Evolutionary conservation across 2,329 filamentous ascomycete species (phyloP), one percentile per base, ranked within the genome.

Genomic region (Chaetothyriales sp.): DNA sequence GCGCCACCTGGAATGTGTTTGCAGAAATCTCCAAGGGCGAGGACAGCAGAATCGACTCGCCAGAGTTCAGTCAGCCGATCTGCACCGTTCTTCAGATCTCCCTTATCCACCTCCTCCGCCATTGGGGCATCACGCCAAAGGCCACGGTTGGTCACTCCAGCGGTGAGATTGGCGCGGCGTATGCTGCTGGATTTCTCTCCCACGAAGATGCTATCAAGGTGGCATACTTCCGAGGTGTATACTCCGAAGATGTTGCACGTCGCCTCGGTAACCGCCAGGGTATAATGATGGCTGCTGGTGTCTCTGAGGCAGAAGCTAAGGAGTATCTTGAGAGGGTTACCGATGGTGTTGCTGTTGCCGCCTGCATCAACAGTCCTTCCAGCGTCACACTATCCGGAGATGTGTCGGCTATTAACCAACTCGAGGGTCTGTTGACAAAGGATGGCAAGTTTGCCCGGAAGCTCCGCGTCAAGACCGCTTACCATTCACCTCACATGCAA

Each of bases 341-440:
- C 10, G 25, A 40, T 45, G 62, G 62, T 4, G 46, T 54, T 43
- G 45, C 46, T 43, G 49, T 56, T 19, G 60, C 70, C n/a, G 71
- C 67, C 1, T 72, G 68, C 46, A 57, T 67, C 29, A 73, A 72
- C 54, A 66, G 64, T 1, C 66, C 65, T 0, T 52, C 53, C 1
- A 68, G 62, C 33, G 60, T 70, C 1, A 73, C 69, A 0, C 29
- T 71, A 1, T 65, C 64, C n/a, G 68, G 68, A 0, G 63, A 67
- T 22, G 44, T 37, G 0, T 52, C 56, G 0, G 56, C 60, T 25
- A 54, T 70, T 5, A 57, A 64, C 18, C n/a, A 49, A 15, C 4
- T 55, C 18, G 43, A 55, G 18, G 46, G 43, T 3, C 7, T 47
- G 3, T 22, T 54, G 10, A 53, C 55, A 25, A 22, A 49, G 1